Evolutionary conservation across 2,329 filamentous ascomycete genomes (phyloP), one percentile per base, ranked within the genome.

Genomic region (Leptographium wingfieldii): DNA sequence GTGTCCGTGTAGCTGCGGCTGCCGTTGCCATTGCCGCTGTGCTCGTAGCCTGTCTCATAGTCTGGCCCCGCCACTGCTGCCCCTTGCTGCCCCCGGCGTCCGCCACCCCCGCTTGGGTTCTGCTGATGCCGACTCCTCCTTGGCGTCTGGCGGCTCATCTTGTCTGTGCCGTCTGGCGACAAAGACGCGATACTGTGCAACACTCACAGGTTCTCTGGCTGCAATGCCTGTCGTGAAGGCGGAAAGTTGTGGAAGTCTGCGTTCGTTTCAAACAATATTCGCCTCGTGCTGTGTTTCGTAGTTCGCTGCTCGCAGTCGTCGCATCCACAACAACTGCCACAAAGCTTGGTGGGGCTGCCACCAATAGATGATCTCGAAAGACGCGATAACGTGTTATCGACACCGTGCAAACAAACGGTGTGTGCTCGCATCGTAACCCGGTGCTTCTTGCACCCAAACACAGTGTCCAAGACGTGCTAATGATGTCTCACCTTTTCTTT

Each of bases 111-210:
- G 57, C 64, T 67, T 11, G 63, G 61, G 43, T 67, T 65, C 27
- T 67, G 63, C 22, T 67, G 67, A 57, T 68, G 66, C n/a, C 67
- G 66, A 27, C 64, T 59, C 58, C 67, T 69, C 51, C 69, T 68
- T 49, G 77, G 75, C 33, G 75, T 75, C 65, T 69, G 65, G 52
- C 72, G 72, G 63, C 73, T 79, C 77, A 80, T 80, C 53, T 59
- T 55, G 49, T 19, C 11, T 57, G 40, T 19, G 35, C 9, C 29
- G 10, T 19, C n/a, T n/a, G 48, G 10, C n/a, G 5, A 29, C 19
- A n/a, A 31, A 11, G 52, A 22, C 14, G 16, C 3, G 27, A 16
- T 22, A 5, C 12, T 25, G n/a, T 43, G n/a, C 14, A 5, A n/a
- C 19, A 16, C 14, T 49, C 19, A 19, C 4, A 14, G 40, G 19